Base-by-base conservation (phyloP, 2,329 filamentous ascomycete species). In the Triangularia setosa region DNA sequence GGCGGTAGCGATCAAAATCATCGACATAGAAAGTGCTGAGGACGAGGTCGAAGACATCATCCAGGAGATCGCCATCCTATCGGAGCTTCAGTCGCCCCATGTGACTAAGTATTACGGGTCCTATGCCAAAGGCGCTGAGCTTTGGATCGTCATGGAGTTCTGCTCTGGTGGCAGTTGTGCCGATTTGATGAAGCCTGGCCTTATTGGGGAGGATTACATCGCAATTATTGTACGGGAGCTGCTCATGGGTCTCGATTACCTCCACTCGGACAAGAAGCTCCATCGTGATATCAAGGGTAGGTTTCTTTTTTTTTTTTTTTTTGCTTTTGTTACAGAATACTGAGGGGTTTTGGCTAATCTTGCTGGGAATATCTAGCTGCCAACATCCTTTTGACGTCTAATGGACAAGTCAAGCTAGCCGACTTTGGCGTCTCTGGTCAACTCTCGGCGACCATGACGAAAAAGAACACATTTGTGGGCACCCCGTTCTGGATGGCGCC, bases 81-180 rank as follows among this genome's bases (percentile, higher is more conserved):
- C 95, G 30, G 94, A 96, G 78, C 87, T 99, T 69, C 92, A 96
- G 79, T 98, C 94, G 18, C 93, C 93, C 18, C 97, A 96, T 75
- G 94, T 98, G 67, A 99, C 95, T 44, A 95, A 96, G 77, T 99
- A 99, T 81, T 93, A 97, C 79, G 95, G 95, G 70, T 97, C 94
- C 63, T 98, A 95, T 74, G 87, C 97, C 71, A 97, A 97, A 74
- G 95, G 94, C 24, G 95, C 93, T 2, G 92, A 98, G 79, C 80
- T 99, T 72, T 99, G 95, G 95, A 99, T 99, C 72, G 93, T 98
- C 76, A 99, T 99, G 95, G 95, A 99, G 78, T 99, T 95, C 74
- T 99, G 95, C 78, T 93, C 94, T 1, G 95, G 95, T 23, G 95
- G 95, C 4, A 98, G 94, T 78, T 98, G 95, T 74, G 93, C 92